These are phyloP conservation scores for Tympanopsis confertula DNA, from an alignment of 2,329 filamentous ascomycete species.

Conservation along the genomic window DNA sequence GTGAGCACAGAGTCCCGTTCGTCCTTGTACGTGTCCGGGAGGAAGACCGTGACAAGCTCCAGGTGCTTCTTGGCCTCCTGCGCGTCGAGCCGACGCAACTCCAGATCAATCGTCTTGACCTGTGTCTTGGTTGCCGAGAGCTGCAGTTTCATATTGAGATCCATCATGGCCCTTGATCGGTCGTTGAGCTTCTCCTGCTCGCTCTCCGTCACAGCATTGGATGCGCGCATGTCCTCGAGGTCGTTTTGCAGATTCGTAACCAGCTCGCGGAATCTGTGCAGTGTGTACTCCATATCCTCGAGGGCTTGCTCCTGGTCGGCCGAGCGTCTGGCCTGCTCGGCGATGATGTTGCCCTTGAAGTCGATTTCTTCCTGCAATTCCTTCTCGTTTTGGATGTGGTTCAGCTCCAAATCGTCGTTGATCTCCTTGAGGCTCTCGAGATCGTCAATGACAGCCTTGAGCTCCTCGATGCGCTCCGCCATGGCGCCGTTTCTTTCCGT, in stretches of 20 bases:
- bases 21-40: slow-evolving; percentile 70
- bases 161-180: slow-evolving; percentile 87
- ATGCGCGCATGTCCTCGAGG: slow-evolving; percentile 82
- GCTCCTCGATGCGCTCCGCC: slow-evolving; percentile 71
- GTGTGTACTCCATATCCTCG: slow-evolving; percentile 81
- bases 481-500: slow-evolving; percentile 78
- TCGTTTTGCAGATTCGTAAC: slow-evolving; percentile 77
- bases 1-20: slow-evolving; percentile 82
- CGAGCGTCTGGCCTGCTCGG: slow-evolving; percentile 66
- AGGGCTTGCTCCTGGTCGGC: slow-evolving; percentile 68
- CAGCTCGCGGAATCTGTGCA: slow-evolving; percentile 78
- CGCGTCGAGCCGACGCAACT: slow-evolving; percentile 75
- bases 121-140: slow-evolving; percentile 83
- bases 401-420: slow-evolving; percentile 86
- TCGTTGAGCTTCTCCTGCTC: slow-evolving; percentile 84
- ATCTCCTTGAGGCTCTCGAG: slow-evolving; percentile 83
- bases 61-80: slow-evolving; percentile 83
- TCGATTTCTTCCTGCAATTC: slow-evolving; percentile 91
- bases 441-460: slow-evolving; percentile 73
- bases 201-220: slow-evolving; percentile 81
- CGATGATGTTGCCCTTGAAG: slow-evolving; percentile 71
- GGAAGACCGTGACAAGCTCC: slow-evolving; percentile 75
- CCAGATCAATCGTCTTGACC: slow-evolving; percentile 85
- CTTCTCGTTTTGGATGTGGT: slow-evolving; percentile 85
- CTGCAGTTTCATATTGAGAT: slow-evolving; percentile 89